Base-by-base conservation (phyloP, 306 rosid genomes). In the Citrullus mucosospermus region DNA sequence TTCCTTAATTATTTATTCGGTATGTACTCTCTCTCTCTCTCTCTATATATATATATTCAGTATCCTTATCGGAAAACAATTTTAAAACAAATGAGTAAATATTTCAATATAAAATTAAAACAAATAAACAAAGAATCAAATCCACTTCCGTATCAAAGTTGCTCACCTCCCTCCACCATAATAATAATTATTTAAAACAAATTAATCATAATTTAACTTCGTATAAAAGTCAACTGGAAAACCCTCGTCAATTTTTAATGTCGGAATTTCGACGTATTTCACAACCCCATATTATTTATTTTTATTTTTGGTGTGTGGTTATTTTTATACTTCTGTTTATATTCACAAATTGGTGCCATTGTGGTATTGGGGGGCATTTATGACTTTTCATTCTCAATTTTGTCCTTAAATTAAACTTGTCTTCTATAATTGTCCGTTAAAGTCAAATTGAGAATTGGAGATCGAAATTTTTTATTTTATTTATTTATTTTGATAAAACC, bases 141-240 rank as follows among this genome's bases (percentile, higher is more conserved):
- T 69, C 75, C 56, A 69, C 75, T 43, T 12, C 75, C 75, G 75
- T 69, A 69, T 69, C 75, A 69, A 69, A 69, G 75, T 22, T 69
- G 75, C 38, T 69, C 56, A 69, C 38, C 75, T 69, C 56, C 8
- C 36, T 13, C 57, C 9, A 2, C 6, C 10, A 66, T 67, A 67
- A 67, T 3, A 38, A 66, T 53, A 14, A 25, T 25, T 25, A 25
- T 25, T 25, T 25, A 25, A 25, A 25, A 25, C 1, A 30, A 62
- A 62, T 14, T 16, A 0, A 2, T 63, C 46, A 63, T 63, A 9
- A 63, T 63, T 63, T 20, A 15, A 58, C 22, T 20, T 58, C 22
- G 2, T 20, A 10, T 2, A 2, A 58, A 58, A 58, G 34, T 58
- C 63, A 58, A 25, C 63, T 22, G 6, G 6, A 58, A 20, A 58